Evolutionary conservation across 208 protist species (phyloP), one percentile per base, ranked within the genome.

Genomic region (Borovskyia barvae): DNA sequence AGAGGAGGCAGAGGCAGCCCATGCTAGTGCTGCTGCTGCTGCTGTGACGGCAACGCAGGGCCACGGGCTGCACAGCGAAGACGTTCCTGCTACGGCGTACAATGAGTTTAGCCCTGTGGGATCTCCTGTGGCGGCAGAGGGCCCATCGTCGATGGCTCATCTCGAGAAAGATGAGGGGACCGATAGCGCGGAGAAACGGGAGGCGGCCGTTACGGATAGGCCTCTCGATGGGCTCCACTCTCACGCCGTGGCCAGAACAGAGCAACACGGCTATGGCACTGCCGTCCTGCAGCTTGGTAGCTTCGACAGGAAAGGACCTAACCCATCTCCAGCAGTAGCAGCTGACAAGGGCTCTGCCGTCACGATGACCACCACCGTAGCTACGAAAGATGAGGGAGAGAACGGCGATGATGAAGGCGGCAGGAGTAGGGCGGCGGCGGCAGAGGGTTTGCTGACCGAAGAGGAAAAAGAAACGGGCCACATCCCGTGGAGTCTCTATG

Each of bases 401-500:
- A 47, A 39, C 1, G 33, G 19, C n/a, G n/a, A n/a, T 9, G 53
- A n/a, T n/a, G n/a, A n/a, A n/a, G n/a, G n/a, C n/a, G n/a, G n/a
- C n/a, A n/a, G n/a, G n/a, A n/a, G n/a, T n/a, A n/a, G n/a, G 1
- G 55, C 45, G 7, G 55, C 40, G 26, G 59, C 37, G 5, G 53
- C 29, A 6, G 45, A 26, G 8, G 57, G 26, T n/a, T 62, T 94
- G n/a, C 82, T 91, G 30, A 41, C 45, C 11, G 40, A 59, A 35
- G 87, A 97, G 66, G 86, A 94, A 24, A 75, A 80, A 43, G 75
- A 65, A 46, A 25, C 37, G 5, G 92, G 90, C 29, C 50, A 54
- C 19, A 82, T 96, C 3, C 52, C 62, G 29, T 57, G 66, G 40
- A n/a, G 5, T 5, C 49, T 86, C 2, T 94, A 93, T 63, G 15